Base-by-base conservation (phyloP, 805 yeast species). In the Nakazawaea ishiwadae region DNA sequence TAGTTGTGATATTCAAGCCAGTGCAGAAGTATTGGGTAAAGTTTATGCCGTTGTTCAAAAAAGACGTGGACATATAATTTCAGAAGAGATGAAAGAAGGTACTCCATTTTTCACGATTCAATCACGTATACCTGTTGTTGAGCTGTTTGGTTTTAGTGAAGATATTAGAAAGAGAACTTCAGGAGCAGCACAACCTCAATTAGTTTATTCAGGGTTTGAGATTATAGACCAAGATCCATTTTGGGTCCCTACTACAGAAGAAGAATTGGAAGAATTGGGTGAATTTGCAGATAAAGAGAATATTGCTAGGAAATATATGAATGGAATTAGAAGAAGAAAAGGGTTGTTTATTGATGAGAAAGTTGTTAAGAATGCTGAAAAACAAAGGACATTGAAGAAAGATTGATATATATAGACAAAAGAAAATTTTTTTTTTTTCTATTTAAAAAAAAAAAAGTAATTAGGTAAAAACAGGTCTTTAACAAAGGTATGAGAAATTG, bases 161-260 rank as follows among this genome's bases (percentile, higher is more conserved):
- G 98, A 95, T 50, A 86, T 93, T 33, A 71, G 98, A 44, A 93
- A 88, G 63, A 77, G 77, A 50, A 91, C 99, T 0, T 86, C 96
- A 1, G 99, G 99, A 44, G 96, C 96, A 3, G 99, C 99, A 2
- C 84, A 86, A 53, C 99, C 99, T 0, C 99, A 93, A 60, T 69
- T 93, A 40, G 86, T 90, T 8, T 93, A 91, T 54, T 75, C 84
- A 21, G 98, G 98, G 1, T 93, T 76, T 58, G 93, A 89, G 53
- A 67, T 81, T 48, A 76, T 91, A 39, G 95, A 89, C 49, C 76
- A 84, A 50, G 98, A 93, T 68, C 99, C 99, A 34, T 93, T 85
- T 70, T 93, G 99, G 99, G 96, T 93, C 12, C 99, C 99, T 11
- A 86, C 93, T 3, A 93, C 99, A 0, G 97, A 87, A 52, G 97